These are phyloP conservation scores for Beta vulgaris DNA, from an alignment of 148 eudicot genomes.

Conservation along the genomic window DNA sequence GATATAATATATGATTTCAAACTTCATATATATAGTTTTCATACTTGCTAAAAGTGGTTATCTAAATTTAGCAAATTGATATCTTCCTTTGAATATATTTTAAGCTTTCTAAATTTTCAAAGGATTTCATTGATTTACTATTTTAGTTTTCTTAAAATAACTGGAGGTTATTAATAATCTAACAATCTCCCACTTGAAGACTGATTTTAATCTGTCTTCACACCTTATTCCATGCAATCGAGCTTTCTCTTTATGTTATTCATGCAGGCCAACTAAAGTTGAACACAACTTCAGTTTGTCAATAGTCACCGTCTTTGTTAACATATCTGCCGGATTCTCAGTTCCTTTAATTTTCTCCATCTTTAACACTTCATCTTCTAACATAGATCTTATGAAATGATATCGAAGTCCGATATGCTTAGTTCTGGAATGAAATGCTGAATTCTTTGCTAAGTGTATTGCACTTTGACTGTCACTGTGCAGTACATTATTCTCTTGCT, in stretches of 20 bases:
- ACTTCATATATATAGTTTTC: too few relatives aligned
- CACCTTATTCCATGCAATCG: not conserved
- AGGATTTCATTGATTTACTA: too few relatives aligned
- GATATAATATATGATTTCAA: too few relatives aligned
- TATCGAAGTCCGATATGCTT: slow-evolving; percentile 17
- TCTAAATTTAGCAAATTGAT: too few relatives aligned
- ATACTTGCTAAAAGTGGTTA: too few relatives aligned
- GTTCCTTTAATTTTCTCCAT: not conserved
- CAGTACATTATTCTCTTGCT: slow-evolving; percentile 6
- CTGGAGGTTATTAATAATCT: too few relatives aligned
- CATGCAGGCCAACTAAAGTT: slow-evolving; percentile 1
- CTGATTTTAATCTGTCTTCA: not conserved
- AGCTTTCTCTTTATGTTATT: not conserved
- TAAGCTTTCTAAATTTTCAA: too few relatives aligned
- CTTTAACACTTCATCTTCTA: slow-evolving; percentile 1
- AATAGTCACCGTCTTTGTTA: not conserved
- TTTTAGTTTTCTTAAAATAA: too few relatives aligned
- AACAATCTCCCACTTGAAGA: slow-evolving; percentile 9
- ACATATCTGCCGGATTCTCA: slow-evolving; percentile 8
- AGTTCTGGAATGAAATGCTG: slow-evolving; percentile 13
- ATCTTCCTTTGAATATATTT: too few relatives aligned
- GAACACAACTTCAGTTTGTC: not conserved
- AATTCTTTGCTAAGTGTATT: slow-evolving; percentile 16
- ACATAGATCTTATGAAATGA: not conserved
- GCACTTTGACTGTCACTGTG: slow-evolving; percentile 24